Evolutionary conservation across 441 rosid genomes (phyloP), one percentile per base, ranked within the genome.

Genomic region (Erodium trifolium): DNA sequence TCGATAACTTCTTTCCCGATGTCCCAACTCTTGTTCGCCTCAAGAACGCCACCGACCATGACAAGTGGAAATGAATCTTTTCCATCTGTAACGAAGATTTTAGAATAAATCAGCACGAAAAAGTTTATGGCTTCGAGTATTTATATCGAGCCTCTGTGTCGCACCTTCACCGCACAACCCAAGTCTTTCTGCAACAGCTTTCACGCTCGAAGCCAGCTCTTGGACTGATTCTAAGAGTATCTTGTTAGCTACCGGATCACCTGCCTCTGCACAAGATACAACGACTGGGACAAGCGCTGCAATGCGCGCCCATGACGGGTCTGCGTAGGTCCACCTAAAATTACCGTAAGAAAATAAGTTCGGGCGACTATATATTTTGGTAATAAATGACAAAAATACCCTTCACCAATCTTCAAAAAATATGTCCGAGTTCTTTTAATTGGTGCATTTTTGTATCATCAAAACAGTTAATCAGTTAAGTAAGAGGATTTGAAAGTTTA

Each of bases 41-140:
- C 86, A 63, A 88, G 94, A 73, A 86, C 91, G 45, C 94, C 94
- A 23, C 94, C 94, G 69, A 88, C 94, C 91, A 88, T 86, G 72
- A 88, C 89, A 16, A 88, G 86, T 41, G 91, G 91, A 66, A 88
- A 85, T 19, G 80, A 70, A 70, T 71, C 78, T 47, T 77, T 85
- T 73, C 85, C 85, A 79, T 88, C 93, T 88, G 85, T 78, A 76
- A 73, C 6, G 27, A 53, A 34, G 17, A 16, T 63, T 67, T 63
- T 76, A 71, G 5, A 45, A 65, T 3, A 13, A 43, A 43, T 43
- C 14, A 53, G 19, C 60, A 53, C 49, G 27, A 2, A 43, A 9
- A 8, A 7, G 49, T 8, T 43, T 43, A 43, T 43, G 12, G 12
- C 2, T 43, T 43, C 2, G 12, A 43, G 7, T 9, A 8, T 43